Percentiles rank a stretch among this genome's conserved stretches.
phyloP scores from a whole-genome alignment of 2,329 filamentous ascomycete species.

The Apiospora saccharicola region DNA sequence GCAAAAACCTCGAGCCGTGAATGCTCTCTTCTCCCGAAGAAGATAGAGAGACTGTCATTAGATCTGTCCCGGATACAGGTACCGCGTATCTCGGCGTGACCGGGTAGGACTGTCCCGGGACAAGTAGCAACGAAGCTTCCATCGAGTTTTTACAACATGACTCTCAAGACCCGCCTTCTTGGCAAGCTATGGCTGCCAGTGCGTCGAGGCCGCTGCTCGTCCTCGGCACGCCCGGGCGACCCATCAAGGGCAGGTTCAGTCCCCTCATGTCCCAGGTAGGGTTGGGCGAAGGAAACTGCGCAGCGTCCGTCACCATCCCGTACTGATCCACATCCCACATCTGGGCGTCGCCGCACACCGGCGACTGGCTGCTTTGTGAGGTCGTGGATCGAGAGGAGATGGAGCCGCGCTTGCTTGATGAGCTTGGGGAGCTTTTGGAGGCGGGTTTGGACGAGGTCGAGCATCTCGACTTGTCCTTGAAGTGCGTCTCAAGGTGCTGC shows the following conservation, averaged over 20 bases:
- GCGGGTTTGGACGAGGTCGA: slow-evolving; percentile 44
- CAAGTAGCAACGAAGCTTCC: too few relatives aligned
- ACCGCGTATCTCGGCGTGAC: neutral
- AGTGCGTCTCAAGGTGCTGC: slow-evolving; percentile 81
- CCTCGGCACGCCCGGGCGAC: slow-evolving; percentile 50
- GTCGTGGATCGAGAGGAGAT: slow-evolving; percentile 43
- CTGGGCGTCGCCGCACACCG: slow-evolving; percentile 40
- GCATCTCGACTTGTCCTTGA: slow-evolving; percentile 64
- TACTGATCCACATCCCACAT: slow-evolving; percentile 54
- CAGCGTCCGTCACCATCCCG: slow-evolving; percentile 40
- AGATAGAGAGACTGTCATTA: slow-evolving; percentile 11
- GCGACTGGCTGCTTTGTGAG: slow-evolving; percentile 40
- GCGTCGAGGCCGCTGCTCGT: slow-evolving; percentile 63
- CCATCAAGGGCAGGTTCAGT: slow-evolving; percentile 53
- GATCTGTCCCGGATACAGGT: neutral
- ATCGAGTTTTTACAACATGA: neutral
- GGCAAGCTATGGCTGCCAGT: slow-evolving; percentile 61
- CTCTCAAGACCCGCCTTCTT: slow-evolving; percentile 47
- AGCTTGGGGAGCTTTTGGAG: slow-evolving; percentile 38
- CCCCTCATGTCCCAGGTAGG: slow-evolving; percentile 57
- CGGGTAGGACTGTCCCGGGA: neutral
- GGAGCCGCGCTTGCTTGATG: slow-evolving; percentile 41
- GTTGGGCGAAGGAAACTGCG: slow-evolving; percentile 46
- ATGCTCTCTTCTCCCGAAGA: neutral
- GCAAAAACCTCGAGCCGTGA: slow-evolving; percentile 25